Base-by-base conservation (phyloP, 495 filamentous ascomycete genomes). In the Acidiella bohemica region DNA sequence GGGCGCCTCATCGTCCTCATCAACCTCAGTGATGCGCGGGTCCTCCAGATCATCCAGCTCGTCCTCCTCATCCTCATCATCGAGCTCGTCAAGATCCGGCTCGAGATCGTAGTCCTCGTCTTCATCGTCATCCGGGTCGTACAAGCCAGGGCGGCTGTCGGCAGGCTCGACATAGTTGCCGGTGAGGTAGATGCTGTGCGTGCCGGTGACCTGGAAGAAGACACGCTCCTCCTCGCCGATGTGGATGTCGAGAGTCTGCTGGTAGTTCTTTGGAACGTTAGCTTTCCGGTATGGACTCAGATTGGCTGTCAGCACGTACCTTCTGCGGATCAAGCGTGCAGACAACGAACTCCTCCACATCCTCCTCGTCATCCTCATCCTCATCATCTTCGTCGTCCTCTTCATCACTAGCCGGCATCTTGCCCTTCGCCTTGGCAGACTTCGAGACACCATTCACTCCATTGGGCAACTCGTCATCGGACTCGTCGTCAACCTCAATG, bases 181-280 rank as follows among this genome's bases (percentile, higher is more conserved):
- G 36, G 88, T 96, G 22, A 99, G 71, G 65, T 76, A 86, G 50
- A 99, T 67, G 41, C 77, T 72, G 67, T 94, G 84, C 33, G 84
- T 93, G 54, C 90, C 90, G 44, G 75, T 73, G 47, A 90, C 85
- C 56, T 78, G 74, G 71, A 99, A 99, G 69, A 80, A 93, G 36
- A 92, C 77, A 32, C 68, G 67, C 69, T 96, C 90, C 49, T 80
- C 73, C 57, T 93, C 82, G 47, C 67, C 70, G 58, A 99, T 70
- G 36, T 79, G 84, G 54, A 99, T 78, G 57, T 96, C 83, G 28
- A 99, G 75, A n/a, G 90, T 61, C 58, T 99, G 90, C 61, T 99
- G 90, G 70, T 76, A 93, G 64, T 79, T 73, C 90, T 97, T 49
- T 27, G 17, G 28, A 23, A 22, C 27, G 57, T 70, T 57, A 66